These are phyloP conservation scores for Solanum corneliomulleri DNA, from an alignment of 257 asterid genomes.

Conservation along the genomic window DNA sequence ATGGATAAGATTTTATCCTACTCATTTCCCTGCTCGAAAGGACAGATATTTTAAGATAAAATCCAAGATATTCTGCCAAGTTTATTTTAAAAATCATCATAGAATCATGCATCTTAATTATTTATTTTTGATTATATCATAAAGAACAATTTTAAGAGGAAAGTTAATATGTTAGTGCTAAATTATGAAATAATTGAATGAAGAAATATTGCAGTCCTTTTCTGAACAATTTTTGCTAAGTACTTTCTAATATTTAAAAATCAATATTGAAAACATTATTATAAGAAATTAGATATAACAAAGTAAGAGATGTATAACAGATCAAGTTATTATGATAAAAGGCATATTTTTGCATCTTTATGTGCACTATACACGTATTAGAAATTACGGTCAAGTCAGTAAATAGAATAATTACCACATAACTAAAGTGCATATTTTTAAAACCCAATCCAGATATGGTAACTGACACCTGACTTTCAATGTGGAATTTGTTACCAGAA, in stretches of 20 bases:
- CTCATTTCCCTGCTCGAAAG: not conserved
- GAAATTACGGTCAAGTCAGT: not conserved
- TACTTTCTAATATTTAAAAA: not conserved
- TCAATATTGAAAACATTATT: not conserved
- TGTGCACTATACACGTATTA: not conserved
- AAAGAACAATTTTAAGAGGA: not conserved
- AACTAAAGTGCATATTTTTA: not conserved
- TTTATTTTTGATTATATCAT: not conserved
- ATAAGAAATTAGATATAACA: not conserved
- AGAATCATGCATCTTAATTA: not conserved
- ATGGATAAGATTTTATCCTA: not conserved
- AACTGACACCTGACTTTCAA: not conserved
- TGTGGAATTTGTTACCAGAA: not conserved
- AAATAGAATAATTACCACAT: not conserved
- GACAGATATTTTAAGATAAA: not conserved
- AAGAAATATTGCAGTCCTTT: not conserved
- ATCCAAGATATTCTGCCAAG: not conserved
- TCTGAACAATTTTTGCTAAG: not conserved
- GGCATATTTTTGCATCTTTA: not conserved
- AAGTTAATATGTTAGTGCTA: not conserved
- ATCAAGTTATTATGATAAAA: not conserved
- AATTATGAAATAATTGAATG: not conserved
- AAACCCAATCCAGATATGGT: not conserved
- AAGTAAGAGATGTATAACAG: not conserved
- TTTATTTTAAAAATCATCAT: not conserved